These are phyloP conservation scores for Protomyces lactucae-debilis DNA, from an alignment of 1,139 yeast species.

Conservation along the genomic window DNA sequence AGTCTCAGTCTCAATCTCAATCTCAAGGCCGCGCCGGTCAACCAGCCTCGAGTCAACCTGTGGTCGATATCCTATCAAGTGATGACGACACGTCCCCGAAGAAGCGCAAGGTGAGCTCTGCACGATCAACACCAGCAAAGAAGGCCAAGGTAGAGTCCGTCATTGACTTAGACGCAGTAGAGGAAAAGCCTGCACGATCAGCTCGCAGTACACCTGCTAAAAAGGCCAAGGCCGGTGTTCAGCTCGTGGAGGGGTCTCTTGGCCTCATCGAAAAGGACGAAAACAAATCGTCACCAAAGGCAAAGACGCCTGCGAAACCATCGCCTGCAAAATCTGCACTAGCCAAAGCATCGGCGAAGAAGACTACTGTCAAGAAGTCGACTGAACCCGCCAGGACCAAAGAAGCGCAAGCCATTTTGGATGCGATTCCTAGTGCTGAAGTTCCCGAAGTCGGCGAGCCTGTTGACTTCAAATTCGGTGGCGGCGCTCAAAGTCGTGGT, in stretches of 20 bases:
- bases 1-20: not conserved
- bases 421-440: slow-evolving; percentile 59
- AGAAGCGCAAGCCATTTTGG: slow-evolving; percentile 47
- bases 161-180: slow-evolving; percentile 21
- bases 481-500: slow-evolving; percentile 45
- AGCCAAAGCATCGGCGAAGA: not conserved
- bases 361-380: not conserved
- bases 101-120: not conserved
- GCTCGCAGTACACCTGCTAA: not conserved
- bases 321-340: not conserved
- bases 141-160: not conserved
- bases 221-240: not conserved
- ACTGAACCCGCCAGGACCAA: slow-evolving; percentile 41
- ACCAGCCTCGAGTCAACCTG: slow-evolving; percentile 20
- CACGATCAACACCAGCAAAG: slow-evolving; percentile 29
- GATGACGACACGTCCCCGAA: not conserved
- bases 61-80: not conserved
- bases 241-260: not conserved
- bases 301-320: not conserved
- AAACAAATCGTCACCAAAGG: slow-evolving; percentile 33
- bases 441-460: slow-evolving; percentile 55
- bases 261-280: slow-evolving; percentile 33
- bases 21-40: not conserved
- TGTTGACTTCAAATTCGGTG: slow-evolving; percentile 53
- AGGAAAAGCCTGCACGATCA: not conserved